phyloP scores from a whole-genome alignment of 139 green algal species.

The Micractinium sp. region DNA sequence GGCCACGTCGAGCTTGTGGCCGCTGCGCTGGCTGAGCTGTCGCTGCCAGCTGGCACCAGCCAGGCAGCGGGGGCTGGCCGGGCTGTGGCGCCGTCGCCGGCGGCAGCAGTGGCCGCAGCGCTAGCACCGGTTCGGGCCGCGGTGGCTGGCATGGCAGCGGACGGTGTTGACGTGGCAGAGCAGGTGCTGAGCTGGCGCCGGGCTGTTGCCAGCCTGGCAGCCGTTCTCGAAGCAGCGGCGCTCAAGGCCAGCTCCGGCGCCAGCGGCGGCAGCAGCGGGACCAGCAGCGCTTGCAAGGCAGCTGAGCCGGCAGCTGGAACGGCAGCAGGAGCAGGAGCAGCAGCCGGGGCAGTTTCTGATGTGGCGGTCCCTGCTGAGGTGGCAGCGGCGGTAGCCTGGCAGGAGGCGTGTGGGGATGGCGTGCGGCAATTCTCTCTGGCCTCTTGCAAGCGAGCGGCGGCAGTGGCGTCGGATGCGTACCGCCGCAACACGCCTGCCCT shows the following conservation, averaged over 20 bases:
- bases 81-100: background rate
- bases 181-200: background rate
- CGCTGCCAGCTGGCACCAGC: background rate
- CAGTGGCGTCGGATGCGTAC: conserved; percentile 7
- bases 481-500: conserved; percentile 21
- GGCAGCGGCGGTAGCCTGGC: conserved; percentile 5
- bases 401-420: conserved; percentile 9
- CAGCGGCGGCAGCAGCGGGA: background rate
- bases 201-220: conserved; percentile 3
- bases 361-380: conserved; percentile 12
- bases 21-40: background rate
- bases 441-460: conserved; percentile 19
- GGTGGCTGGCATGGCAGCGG: background rate
- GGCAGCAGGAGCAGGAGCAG: background rate
- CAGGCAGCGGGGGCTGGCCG: background rate
- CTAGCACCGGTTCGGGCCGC: background rate
- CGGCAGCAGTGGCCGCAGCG: background rate
- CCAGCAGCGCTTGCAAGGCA: background rate
- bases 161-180: background rate
- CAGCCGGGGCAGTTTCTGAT: background rate
- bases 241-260: background rate
- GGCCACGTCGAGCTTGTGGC: conserved; percentile 3
- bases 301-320: background rate
- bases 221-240: conserved; percentile 18
- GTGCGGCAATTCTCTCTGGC: background rate